Conservation (phyloP, 2,329 filamentous ascomycete genomes). For the Incumbomyces lentus region DNA sequence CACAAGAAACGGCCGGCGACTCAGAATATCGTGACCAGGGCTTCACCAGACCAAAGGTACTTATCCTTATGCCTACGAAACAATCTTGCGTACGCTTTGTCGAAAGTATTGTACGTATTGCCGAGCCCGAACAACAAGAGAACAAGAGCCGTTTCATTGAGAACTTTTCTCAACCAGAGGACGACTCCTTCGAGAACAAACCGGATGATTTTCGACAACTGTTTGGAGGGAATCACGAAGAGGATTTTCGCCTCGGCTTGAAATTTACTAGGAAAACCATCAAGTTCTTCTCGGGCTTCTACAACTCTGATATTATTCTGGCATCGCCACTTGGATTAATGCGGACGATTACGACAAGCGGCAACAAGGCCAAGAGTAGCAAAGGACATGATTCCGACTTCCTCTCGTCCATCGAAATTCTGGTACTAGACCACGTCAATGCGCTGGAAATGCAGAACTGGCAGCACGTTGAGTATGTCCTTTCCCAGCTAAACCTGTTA, state of each 20-base stretch:
- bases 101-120: constrained; percentile 64
- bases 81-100: constrained; percentile 73
- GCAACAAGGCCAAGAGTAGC: constrained; percentile 39
- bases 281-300: constrained; percentile 91
- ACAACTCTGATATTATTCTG: constrained; percentile 89
- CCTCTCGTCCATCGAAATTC: constrained; percentile 77
- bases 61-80: constrained; percentile 81
- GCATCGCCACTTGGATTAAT: constrained; percentile 82
- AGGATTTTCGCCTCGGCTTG: constrained; percentile 90
- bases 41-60: constrained; percentile 85
- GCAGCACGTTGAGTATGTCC: constrained; percentile 89
- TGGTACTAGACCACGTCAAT: constrained; percentile 84
- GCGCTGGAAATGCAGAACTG: constrained; percentile 96
- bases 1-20: constrained; percentile 55
- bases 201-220: constrained; percentile 80
- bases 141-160: constrained; percentile 90
- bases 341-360: constrained; percentile 69
- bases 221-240: constrained; percentile 91
- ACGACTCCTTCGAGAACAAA: constrained; percentile 57
- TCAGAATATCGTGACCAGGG: constrained; percentile 82
- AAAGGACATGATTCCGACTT: constrained; percentile 70
- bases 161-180: constrained; percentile 60
- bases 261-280: constrained; percentile 95
- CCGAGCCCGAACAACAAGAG: constrained; percentile 80
- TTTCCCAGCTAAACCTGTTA: constrained; percentile 81